Evolutionary conservation across 306 rosid species (phyloP).

Genomic region (Styphnolobium japonicum): DNA sequence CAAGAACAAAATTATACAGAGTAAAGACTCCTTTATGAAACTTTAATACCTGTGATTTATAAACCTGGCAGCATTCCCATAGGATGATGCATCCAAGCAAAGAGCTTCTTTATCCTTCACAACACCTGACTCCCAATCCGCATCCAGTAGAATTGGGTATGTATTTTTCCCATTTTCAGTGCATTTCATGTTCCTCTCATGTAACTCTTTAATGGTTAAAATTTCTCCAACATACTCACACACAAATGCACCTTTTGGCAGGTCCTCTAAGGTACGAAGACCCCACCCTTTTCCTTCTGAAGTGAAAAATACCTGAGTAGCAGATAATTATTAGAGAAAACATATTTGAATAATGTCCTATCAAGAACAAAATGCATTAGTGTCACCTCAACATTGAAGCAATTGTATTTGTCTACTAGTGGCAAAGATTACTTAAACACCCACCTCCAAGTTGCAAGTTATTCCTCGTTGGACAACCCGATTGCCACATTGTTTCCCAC

Average conservation of each 20-base stretch:
- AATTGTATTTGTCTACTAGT: background rate
- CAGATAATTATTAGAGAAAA: slow-evolving; percentile 16
- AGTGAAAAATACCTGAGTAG: slow-evolving; percentile 73
- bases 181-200: slow-evolving; percentile 53
- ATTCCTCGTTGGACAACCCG: slow-evolving; percentile 87
- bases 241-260: slow-evolving; percentile 92
- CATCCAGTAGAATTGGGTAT: slow-evolving; percentile 61
- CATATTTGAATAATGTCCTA: background rate
- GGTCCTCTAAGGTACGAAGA: slow-evolving; percentile 77
- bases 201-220: slow-evolving; percentile 61
- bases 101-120: slow-evolving; percentile 67
- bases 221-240: slow-evolving; percentile 91
- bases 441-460: slow-evolving; percentile 76
- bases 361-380: background rate
- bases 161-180: slow-evolving; percentile 43
- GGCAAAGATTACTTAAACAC: slow-evolving; percentile 19
- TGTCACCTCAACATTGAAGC: background rate
- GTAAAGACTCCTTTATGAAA: too few relatives aligned
- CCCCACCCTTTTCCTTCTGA: slow-evolving; percentile 96
- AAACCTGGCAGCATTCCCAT: slow-evolving; percentile 85
- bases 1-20: too few relatives aligned
- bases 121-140: slow-evolving; percentile 64
- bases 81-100: slow-evolving; percentile 79
- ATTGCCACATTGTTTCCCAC: slow-evolving; percentile 81
- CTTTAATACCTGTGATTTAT: slow-evolving; percentile 90